Evolutionary conservation across 768 basidiomycete species (phyloP).

Genomic region (Pisolithus tinctorius): DNA sequence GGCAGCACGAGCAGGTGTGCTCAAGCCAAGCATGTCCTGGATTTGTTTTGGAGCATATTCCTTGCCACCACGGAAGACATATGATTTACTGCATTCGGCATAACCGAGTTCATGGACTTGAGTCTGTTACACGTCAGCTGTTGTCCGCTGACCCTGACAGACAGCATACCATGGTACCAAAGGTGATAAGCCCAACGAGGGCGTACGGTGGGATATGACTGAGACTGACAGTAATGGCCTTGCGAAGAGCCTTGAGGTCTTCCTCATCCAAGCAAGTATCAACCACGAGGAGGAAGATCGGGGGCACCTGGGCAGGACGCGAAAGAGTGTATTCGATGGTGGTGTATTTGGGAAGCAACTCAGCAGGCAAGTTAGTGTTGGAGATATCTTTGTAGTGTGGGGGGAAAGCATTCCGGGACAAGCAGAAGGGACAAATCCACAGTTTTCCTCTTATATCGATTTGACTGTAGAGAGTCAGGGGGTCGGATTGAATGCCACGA

Average conservation of each 20-base stretch:
- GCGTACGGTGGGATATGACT: constrained; percentile 90
- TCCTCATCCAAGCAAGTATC: constrained; percentile 96
- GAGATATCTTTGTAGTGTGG: constrained; percentile 99
- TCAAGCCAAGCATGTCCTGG: constrained; percentile 90
- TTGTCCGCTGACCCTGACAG: not conserved
- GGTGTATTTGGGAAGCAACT: constrained; percentile 95
- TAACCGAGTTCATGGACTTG: constrained; percentile 99
- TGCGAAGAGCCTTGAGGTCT: constrained; percentile 90
- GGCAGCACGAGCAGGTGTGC: constrained; percentile 70
- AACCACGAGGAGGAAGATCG: constrained; percentile 94
- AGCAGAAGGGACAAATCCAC: constrained; percentile 99
- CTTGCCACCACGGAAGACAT: constrained; percentile 97
- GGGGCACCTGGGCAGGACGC: constrained; percentile 85
- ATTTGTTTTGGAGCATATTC: constrained; percentile 96
- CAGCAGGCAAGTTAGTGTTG: constrained; percentile 92
- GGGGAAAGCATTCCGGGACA: constrained; percentile 94
- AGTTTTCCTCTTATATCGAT: constrained; percentile 98
- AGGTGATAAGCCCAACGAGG: constrained; percentile 93
- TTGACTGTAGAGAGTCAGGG: constrained; percentile 51
- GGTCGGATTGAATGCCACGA: not conserved
- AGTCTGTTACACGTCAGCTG: constrained; percentile 44
- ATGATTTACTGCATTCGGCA: constrained; percentile 92
- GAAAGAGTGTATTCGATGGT: constrained; percentile 99
- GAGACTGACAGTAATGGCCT: constrained; percentile 91
- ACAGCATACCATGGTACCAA: constrained; percentile 83